Evolutionary conservation across 1,284 basidiomycete species (phyloP), one percentile per base, ranked within the genome.

Genomic region (Rhodotorula sp.): DNA sequence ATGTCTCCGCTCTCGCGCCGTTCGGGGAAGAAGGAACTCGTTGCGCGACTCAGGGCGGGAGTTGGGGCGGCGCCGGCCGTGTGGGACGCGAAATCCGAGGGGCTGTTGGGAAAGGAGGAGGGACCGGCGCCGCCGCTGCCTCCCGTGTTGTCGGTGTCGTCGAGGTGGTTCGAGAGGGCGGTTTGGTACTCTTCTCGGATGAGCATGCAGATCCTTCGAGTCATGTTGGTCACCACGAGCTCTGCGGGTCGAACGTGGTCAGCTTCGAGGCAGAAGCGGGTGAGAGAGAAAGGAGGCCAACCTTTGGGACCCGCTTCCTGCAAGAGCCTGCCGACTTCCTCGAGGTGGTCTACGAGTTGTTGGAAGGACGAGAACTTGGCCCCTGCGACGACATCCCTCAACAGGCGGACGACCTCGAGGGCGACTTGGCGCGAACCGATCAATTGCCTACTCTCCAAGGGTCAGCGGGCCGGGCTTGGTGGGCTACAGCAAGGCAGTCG

Each of bases 301-400:
- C 94, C 93, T 87, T 95, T 94, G 16, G 93, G 92, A 79, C 97
- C 94, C 19, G 93, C 92, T 54, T 92, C 89, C 34, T 92, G 89
- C 58, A 98, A 82, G 72, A 87, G 86, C 74, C 87, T 84, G 2
- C 95, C 95, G 5, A 93, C 90, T 62, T 84, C 84, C 69, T 91
- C 89, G 77, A 99, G 90, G 71, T 93, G 87, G 50, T 85, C 84
- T 18, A 95, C 85, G 8, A 98, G 84, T 77, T 97, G 91, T 62
- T 93, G 90, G 77, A 98, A 90, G 74, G 90, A 91, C 50, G 86
- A 87, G 79, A 95, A 97, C 69, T 87, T 88, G 10, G 92, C 91
- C 76, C 89, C 89, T 10, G 93, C 88, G 15, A 98, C 89, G 68
- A 98, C 91, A 78, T 93, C 90, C 58, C 93, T 88, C 47, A 98